Evolutionary conservation across 106 monocot genomes (phyloP), one percentile per base, ranked within the genome.

Genomic region (Dendrobium chrysotoxum): DNA sequence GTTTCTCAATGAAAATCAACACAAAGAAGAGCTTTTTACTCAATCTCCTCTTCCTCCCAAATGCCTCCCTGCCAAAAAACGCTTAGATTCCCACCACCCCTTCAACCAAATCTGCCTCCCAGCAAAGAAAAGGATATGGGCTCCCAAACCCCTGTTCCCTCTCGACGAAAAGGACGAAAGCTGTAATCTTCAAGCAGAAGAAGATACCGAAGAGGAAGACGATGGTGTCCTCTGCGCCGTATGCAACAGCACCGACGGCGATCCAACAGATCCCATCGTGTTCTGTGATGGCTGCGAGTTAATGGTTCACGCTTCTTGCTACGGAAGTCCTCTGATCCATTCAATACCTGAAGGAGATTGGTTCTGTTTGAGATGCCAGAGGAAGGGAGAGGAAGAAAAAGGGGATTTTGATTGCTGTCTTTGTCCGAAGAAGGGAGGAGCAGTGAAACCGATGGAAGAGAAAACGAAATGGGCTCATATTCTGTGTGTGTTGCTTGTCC

Each of bases 251-350:
- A 94, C 97, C 1, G 97, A 97, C 84, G 97, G 86, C 25, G 83
- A 97, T 3, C 87, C 90, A 0, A 9, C 58, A 20, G 90, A 97
- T 77, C 94, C 97, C 16, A 97, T 97, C 81, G 97, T 97, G 6
- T 90, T 97, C 83, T 97, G 97, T 84, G 94, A 97, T 61, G 97
- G 97, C 53, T 97, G 97, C 78, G 97, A 92, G 17, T 84, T 97
- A 21, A 94, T 84, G 87, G 97, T 94, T 40, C 97, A 97, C 79
- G 87, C 88, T 45, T 80, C 86, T 41, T 97, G 97, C 88, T 97
- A 97, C 80, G 97, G 97, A 16, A 89, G 85, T 80, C 97, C 97
- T 21, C 86, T 97, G 10, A 31, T 61, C 55, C 40, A 79, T 4
- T 81, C 82, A 40, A 78, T 97, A 13, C 94, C 97, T 16, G 94